Evolutionary conservation across 768 basidiomycete species (phyloP), one percentile per base, ranked within the genome.

Genomic region (Boletales sp.): DNA sequence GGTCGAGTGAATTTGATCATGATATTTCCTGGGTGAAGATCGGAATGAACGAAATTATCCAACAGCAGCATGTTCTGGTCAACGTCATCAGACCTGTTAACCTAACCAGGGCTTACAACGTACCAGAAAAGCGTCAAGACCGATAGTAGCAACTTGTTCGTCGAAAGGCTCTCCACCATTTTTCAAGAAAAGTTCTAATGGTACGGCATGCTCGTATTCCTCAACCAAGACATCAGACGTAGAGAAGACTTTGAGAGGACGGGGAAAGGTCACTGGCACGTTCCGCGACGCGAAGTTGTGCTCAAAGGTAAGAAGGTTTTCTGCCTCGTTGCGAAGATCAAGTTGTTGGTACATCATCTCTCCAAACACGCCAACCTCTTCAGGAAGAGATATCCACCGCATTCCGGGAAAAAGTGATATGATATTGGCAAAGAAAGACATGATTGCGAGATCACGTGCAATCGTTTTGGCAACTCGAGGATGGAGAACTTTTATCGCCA

Each of bases 1-100:
- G 92, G 92, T 65, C 89, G 90, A 63, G 83, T 86, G 73, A 98
- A 98, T 65, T 95, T 97, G 74, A 99, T 83, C 86, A 97, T 90
- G 69, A 97, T 94, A 66, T 98, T 98, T 29, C 95, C 95, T 3
- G 90, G 88, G 65, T 91, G 90, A 18, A 92, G 79, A 63, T 92
- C 90, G 4, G 89, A 78, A 66, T 98, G 97, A 10, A 95, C 93
- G 69, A 97, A 99, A 69, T 99, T 98, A 69, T 99, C 97, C 40
- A 99, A 74, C 1, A 99, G 74, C 17, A 99, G 82, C 97, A 99
- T 99, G 71, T 97, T 93, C 92, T 97, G 59, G 15, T 18, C 32
- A 32, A 29, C 15, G 19, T 8, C 17, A 32, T 54, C 8, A 48
- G 35, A 45, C 38, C 32, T n/a, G 52, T 43, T 46, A 54, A 37